Evolutionary conservation across 345 rosid genomes (phyloP).

Genomic region (Corchorus olitorius): DNA sequence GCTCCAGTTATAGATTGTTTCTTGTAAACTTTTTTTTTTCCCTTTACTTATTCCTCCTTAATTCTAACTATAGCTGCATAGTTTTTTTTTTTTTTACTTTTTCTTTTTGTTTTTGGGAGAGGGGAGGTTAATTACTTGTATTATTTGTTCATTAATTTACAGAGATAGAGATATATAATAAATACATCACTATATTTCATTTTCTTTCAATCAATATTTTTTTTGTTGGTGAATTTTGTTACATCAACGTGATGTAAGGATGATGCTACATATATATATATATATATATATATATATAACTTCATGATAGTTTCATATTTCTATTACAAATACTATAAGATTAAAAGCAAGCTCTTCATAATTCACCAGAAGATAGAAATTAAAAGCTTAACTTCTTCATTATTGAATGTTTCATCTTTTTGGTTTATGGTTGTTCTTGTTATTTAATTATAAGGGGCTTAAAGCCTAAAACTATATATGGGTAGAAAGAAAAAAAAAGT

Average conservation of each 20-base stretch:
- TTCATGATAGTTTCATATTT: too few relatives aligned
- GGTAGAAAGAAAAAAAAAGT: too few relatives aligned
- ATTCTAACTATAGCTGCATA: neutral
- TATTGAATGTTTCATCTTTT: neutral
- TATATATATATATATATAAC: too few relatives aligned
- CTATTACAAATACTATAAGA: too few relatives aligned
- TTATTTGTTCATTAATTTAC: constrained; percentile 18
- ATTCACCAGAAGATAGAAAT: neutral
- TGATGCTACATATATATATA: neutral
- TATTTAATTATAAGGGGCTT: too few relatives aligned
- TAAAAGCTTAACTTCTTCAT: neutral
- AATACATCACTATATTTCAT: neutral
- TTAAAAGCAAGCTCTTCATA: neutral
- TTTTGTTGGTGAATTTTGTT: neutral
- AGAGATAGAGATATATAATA: neutral
- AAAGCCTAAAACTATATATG: too few relatives aligned
- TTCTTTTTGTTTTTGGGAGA: neutral
- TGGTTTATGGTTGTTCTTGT: neutral
- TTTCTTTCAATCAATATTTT: neutral
- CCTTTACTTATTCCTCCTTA: neutral
- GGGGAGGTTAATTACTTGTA: neutral
- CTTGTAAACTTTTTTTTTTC: constrained; percentile 22
- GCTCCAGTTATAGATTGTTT: constrained; percentile 41
- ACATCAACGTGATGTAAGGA: neutral
- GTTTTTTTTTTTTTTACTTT: neutral